A percentile compares a stretch with the other conserved stretches of the same genome.
Evolutionary conservation across 2,329 filamentous ascomycete genomes (phyloP).

Genomic region (Drechslerella stenobrocha): DNA sequence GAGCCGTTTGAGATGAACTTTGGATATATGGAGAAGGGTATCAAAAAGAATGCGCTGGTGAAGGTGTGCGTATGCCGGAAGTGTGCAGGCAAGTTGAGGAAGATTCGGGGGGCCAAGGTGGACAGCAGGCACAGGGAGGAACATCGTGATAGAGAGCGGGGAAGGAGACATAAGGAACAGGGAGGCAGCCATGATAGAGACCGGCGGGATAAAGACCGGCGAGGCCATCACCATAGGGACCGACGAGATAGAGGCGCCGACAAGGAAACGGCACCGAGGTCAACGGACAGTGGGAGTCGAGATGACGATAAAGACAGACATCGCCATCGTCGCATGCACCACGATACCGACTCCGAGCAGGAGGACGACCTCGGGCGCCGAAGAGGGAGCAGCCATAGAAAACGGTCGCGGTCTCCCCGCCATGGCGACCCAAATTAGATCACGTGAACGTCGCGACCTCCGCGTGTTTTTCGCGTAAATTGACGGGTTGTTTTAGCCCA

Average conservation of each 20-base stretch:
- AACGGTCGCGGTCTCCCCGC: conserved; percentile 12
- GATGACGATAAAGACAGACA: background rate
- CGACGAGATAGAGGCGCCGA: conserved; percentile 14
- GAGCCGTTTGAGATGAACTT: conserved; percentile 52
- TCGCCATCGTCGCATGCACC: background rate
- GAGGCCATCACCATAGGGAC: conserved; percentile 18
- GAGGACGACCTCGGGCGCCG: conserved; percentile 3
- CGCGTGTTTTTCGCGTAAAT: conserved; percentile 39
- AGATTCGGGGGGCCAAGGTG: conserved; percentile 45
- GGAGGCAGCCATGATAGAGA: conserved; percentile 18
- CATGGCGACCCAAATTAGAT: conserved; percentile 12
- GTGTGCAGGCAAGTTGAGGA: conserved; percentile 50
- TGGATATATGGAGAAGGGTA: conserved; percentile 51
- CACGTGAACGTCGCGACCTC: conserved; percentile 24
- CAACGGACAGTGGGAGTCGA: conserved; percentile 1
- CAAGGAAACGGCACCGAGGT: conserved; percentile 8
- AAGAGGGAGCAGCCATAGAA: conserved; percentile 25
- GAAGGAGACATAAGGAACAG: conserved; percentile 22
- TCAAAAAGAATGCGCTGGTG: conserved; percentile 52
- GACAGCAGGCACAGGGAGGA: conserved; percentile 28
- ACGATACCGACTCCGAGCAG: background rate
- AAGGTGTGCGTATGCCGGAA: conserved; percentile 52
- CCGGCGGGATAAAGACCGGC: conserved; percentile 14
- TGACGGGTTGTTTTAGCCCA: conserved; percentile 31
- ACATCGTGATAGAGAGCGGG: conserved; percentile 15